Evolutionary conservation across 73 alveolate genomes (phyloP).

Genomic region (Paramecium sonneborni): DNA sequence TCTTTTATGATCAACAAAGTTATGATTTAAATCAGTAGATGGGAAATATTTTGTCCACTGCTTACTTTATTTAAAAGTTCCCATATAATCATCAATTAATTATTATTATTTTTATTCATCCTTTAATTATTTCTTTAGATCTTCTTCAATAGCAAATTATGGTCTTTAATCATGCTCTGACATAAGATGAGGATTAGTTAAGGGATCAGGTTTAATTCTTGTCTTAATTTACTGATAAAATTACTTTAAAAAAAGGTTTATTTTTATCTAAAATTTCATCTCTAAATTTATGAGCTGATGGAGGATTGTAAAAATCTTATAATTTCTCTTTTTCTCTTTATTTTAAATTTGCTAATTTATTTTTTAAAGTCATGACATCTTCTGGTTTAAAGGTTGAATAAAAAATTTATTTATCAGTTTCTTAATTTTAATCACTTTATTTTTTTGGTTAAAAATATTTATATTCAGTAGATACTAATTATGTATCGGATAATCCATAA

Average conservation of each 20-base stretch:
- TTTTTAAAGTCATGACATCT: conserved; percentile 17
- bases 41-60: conserved; percentile 45
- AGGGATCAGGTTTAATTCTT: conserved; percentile 50
- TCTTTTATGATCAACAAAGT: conserved; percentile 45
- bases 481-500: conserved; percentile 22
- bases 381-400: conserved; percentile 30
- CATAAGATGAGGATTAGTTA: conserved; percentile 47
- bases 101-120: background rate
- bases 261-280: background rate
- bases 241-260: conserved; percentile 15
- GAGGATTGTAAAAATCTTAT: conserved; percentile 31
- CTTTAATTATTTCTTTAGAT: background rate
- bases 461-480: background rate
- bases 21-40: conserved; percentile 20
- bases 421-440: background rate
- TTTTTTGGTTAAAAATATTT: background rate
- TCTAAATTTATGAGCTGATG: conserved; percentile 40
- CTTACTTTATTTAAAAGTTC: conserved; percentile 7
- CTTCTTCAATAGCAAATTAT: conserved; percentile 42
- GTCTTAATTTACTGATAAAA: background rate
- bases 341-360: conserved; percentile 29
- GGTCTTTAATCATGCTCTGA: conserved; percentile 61
- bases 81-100: conserved; percentile 47
- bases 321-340: conserved; percentile 38
- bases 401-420: background rate